Base-by-base conservation (phyloP, 2,329 filamentous ascomycete species). In the Blastomyces emzantsi region DNA sequence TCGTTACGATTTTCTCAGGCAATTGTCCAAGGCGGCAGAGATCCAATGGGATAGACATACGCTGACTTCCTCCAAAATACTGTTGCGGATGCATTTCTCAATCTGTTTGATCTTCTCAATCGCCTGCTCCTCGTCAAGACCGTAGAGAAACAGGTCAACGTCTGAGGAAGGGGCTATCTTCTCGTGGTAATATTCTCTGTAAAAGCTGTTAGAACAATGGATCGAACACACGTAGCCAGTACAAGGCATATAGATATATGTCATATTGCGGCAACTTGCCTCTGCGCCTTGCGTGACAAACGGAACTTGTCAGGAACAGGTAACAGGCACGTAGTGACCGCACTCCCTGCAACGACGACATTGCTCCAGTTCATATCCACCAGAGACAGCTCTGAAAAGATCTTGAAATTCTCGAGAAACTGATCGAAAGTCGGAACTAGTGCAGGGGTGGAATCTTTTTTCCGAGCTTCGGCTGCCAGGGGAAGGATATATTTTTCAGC, bases 81-180 rank as follows among this genome's bases (percentile, higher is more conserved):
- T 86, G 75, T 94, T 88, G 55, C 85, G 85, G 68, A 96, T 82
- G n/a, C 80, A 82, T 28, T 80, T 77, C 73, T 96, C 91, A 65
- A 96, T 93, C 67, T 90, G 80, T 71, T 88, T 88, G 75, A 95
- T 94, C 79, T 95, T 94, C 70, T 91, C 86, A 22, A 92, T 79
- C 0, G 89, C 90, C 71, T 92, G 79, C 58, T 91, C 85, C 69
- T 94, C 89, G 9, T 82, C 87, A 66, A 95, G 80, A 0, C 87
- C 90, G 70, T 94, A 93, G 39, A 96, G 77, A 72, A 96, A 96
- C 2, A 96, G 81, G 73, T 95, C 91, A 11, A 96, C 89, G 73
- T 96, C 91, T 3, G 90, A 93, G 0, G 90, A 90, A 0, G 90
- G 90, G 13, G 89, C 89, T 66, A 93, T 84, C 65, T 86, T 85